Evolutionary conservation across 306 rosid species (phyloP).

Genomic region (Pueraria montana): DNA sequence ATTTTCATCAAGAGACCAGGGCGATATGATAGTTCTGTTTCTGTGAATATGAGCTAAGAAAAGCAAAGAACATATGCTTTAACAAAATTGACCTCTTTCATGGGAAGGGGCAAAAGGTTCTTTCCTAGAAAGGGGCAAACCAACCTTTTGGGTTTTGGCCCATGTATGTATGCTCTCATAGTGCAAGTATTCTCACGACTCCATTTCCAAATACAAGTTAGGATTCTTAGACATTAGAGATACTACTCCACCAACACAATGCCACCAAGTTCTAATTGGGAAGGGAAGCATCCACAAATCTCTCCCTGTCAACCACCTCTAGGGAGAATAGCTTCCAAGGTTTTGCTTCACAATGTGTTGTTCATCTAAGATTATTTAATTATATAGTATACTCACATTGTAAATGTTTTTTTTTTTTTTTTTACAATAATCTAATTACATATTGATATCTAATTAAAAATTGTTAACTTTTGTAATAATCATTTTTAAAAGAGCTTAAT

Average conservation of each 20-base stretch:
- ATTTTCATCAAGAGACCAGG: background rate
- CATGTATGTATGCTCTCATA: constrained; percentile 2
- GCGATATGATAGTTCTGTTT: constrained; percentile 1
- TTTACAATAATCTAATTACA: too few species aligned
- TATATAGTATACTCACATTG: too few species aligned
- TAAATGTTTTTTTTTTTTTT: too few species aligned
- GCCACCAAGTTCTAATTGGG: background rate
- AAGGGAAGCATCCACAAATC: constrained; percentile 32
- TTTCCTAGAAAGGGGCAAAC: constrained; percentile 40
- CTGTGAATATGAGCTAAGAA: constrained; percentile 40
- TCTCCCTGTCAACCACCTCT: background rate
- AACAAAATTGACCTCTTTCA: background rate
- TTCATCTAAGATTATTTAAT: background rate
- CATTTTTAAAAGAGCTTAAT: too few species aligned
- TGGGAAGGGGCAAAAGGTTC: constrained; percentile 36
- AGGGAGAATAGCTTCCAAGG: background rate
- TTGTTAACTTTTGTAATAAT: too few species aligned
- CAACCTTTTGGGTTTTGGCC: constrained; percentile 30
- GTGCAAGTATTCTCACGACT: constrained; percentile 47
- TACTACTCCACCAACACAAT: constrained; percentile 16
- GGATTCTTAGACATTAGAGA: constrained; percentile 13
- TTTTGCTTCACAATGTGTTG: background rate
- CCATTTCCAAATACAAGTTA: constrained; percentile 35
- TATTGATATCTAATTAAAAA: too few species aligned
- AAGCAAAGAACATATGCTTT: constrained; percentile 70